Conservation (phyloP, 1,284 basidiomycete species). For the Ustilago sp. region DNA sequence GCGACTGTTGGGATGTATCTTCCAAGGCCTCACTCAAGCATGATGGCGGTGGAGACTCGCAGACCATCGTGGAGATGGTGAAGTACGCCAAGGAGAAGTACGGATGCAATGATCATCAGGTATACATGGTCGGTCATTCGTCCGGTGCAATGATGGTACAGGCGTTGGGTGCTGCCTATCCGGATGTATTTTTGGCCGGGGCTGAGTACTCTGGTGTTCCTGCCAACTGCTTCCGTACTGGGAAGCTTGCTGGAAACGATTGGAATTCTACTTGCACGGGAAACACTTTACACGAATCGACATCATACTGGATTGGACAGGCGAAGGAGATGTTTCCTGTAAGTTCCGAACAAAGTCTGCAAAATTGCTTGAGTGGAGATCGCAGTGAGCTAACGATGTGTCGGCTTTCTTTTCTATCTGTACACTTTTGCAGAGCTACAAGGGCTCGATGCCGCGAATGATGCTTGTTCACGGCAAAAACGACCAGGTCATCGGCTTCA, state of each 20-base stretch:
- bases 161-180: conserved; percentile 13
- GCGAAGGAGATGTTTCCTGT: conserved; percentile 23
- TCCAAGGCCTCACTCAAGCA: conserved; percentile 20
- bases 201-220: conserved; percentile 32
- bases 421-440: conserved; percentile 9
- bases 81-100: conserved; percentile 27
- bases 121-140: conserved; percentile 17
- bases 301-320: conserved; percentile 21
- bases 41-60: conserved; percentile 24
- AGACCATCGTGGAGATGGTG: conserved; percentile 31
- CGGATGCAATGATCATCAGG: conserved; percentile 11
- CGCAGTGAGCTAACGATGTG: too few relatives aligned
- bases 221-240: conserved; percentile 22
- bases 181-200: conserved; percentile 13
- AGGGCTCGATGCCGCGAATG: conserved; percentile 17
- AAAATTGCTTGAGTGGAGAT: background rate
- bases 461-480: conserved; percentile 29
- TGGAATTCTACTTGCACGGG: conserved; percentile 29
- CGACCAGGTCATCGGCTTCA: conserved; percentile 22
- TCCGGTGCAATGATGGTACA: conserved; percentile 31
- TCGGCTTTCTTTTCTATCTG: too few relatives aligned
- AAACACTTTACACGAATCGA: conserved; percentile 6
- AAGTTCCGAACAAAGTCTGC: background rate
- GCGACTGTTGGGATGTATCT: conserved; percentile 29
- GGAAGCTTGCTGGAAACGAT: background rate